phyloP scores from a whole-genome alignment of 2,329 filamentous ascomycete genomes.

The Lachnellula cervina region DNA sequence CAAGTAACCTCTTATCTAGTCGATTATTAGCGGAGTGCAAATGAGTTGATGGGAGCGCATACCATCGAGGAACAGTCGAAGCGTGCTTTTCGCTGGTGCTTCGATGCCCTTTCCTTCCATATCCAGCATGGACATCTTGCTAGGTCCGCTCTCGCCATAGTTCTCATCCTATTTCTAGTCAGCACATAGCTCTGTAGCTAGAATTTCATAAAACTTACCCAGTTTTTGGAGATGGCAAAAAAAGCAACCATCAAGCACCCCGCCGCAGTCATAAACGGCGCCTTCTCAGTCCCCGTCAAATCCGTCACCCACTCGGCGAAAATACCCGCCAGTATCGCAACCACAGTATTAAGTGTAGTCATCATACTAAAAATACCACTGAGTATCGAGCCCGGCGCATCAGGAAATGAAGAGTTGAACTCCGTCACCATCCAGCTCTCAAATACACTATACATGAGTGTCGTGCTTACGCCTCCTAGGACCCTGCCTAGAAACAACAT shows the following conservation, averaged over 20 bases:
- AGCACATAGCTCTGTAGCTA: not conserved
- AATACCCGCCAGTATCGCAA: conserved; percentile 49
- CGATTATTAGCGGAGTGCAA: conserved; percentile 1
- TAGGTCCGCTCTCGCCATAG: conserved; percentile 34
- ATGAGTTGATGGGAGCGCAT: not conserved
- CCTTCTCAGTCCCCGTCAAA: conserved; percentile 42
- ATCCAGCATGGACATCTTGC: not conserved
- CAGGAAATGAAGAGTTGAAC: conserved; percentile 42
- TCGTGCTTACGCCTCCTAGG: conserved; percentile 51
- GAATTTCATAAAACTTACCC: conserved; percentile 35
- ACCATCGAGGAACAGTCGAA: conserved; percentile 1
- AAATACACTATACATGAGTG: conserved; percentile 53
- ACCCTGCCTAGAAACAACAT: conserved; percentile 48
- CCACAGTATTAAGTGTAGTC: conserved; percentile 47
- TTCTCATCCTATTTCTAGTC: conserved; percentile 40
- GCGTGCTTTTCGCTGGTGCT: not conserved
- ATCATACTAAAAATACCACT: conserved; percentile 47
- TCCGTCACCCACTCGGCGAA: conserved; percentile 45
- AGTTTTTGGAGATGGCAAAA: conserved; percentile 40
- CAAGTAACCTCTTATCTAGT: conserved; percentile 42
- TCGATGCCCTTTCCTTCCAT: not conserved
- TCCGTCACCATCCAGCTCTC: conserved; percentile 60
- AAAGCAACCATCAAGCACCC: conserved; percentile 38
- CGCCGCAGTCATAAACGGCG: conserved; percentile 46
- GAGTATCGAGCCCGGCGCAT: conserved; percentile 37